Evolutionary conservation across 2,329 filamentous ascomycete genomes (phyloP).

Genomic region (Penicillium sp.): DNA sequence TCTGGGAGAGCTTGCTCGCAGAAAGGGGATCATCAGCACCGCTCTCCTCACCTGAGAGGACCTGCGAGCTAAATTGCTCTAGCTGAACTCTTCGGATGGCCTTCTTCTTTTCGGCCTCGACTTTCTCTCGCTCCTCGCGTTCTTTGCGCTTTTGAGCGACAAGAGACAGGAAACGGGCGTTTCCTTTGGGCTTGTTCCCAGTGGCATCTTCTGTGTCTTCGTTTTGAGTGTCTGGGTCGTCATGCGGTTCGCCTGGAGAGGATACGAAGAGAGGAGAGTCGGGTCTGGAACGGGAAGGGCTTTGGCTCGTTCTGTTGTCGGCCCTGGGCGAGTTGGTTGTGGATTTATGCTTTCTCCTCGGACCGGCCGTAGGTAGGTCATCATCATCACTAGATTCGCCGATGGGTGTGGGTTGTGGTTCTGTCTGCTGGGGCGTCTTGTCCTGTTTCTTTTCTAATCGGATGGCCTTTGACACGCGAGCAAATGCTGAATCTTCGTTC

Average conservation of each 20-base stretch:
- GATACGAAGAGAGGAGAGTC: slow-evolving; percentile 50
- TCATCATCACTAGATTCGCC: slow-evolving; percentile 29
- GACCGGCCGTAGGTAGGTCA: slow-evolving; percentile 32
- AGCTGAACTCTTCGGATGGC: slow-evolving; percentile 35
- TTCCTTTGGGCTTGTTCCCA: slow-evolving; percentile 38
- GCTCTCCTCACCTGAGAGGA: slow-evolving; percentile 53
- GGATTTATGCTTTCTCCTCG: slow-evolving; percentile 30
- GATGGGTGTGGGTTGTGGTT: slow-evolving; percentile 8
- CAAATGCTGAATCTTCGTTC: slow-evolving; percentile 40
- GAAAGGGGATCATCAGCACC: slow-evolving; percentile 63
- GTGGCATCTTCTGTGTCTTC: slow-evolving; percentile 28
- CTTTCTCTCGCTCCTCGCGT: slow-evolving; percentile 65
- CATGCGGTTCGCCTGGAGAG: slow-evolving; percentile 26
- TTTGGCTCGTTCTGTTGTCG: slow-evolving; percentile 28
- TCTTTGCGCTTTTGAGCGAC: slow-evolving; percentile 73
- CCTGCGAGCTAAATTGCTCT: slow-evolving; percentile 40
- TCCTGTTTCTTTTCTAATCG: slow-evolving; percentile 18
- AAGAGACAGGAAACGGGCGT: slow-evolving; percentile 68
- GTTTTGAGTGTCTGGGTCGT: slow-evolving; percentile 22
- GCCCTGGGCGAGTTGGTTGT: slow-evolving; percentile 29
- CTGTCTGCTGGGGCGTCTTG: slow-evolving; percentile 11
- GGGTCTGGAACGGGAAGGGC: slow-evolving; percentile 28
- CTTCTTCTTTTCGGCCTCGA: slow-evolving; percentile 45
- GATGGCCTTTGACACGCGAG: slow-evolving; percentile 39
- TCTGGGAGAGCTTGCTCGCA: slow-evolving; percentile 67